phyloP scores from a whole-genome alignment of 2,329 filamentous ascomycete species.

The Zymoseptoria pseudotritici region DNA sequence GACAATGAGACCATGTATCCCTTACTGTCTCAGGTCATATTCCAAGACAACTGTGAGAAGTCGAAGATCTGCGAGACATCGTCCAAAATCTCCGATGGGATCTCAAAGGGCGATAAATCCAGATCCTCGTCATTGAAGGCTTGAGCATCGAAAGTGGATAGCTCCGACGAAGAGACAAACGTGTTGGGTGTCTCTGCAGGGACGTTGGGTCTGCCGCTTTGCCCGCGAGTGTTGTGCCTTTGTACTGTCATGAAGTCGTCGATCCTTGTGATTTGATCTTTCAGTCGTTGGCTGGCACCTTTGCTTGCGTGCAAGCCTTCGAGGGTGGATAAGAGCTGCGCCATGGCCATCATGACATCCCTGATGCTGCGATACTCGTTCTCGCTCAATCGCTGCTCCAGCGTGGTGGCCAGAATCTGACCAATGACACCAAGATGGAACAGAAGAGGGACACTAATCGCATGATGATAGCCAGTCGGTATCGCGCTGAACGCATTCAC shows the following conservation, averaged over 20 bases:
- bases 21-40: slow-evolving; percentile 1
- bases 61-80: slow-evolving; percentile 8
- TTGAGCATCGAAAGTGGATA: neutral
- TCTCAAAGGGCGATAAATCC: slow-evolving; percentile 7
- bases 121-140: slow-evolving; percentile 1
- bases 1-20: neutral
- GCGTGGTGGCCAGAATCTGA: slow-evolving; percentile 38
- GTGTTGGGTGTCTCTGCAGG: neutral
- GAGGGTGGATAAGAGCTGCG: slow-evolving; percentile 36
- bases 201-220: neutral
- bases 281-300: slow-evolving; percentile 32
- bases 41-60: slow-evolving; percentile 5
- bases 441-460: slow-evolving; percentile 41
- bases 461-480: slow-evolving; percentile 38
- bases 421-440: slow-evolving; percentile 43
- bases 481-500: slow-evolving; percentile 36
- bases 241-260: slow-evolving; percentile 34
- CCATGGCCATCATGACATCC: slow-evolving; percentile 25
- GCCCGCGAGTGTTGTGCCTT: slow-evolving; percentile 2
- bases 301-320: slow-evolving; percentile 36
- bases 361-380: slow-evolving; percentile 34
- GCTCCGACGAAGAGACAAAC: neutral
- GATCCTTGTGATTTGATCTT: slow-evolving; percentile 33
- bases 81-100: slow-evolving; percentile 8
- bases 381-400: slow-evolving; percentile 36